Base-by-base conservation (phyloP, 176 grass and related monocot species). In the Triticum monococcum region DNA sequence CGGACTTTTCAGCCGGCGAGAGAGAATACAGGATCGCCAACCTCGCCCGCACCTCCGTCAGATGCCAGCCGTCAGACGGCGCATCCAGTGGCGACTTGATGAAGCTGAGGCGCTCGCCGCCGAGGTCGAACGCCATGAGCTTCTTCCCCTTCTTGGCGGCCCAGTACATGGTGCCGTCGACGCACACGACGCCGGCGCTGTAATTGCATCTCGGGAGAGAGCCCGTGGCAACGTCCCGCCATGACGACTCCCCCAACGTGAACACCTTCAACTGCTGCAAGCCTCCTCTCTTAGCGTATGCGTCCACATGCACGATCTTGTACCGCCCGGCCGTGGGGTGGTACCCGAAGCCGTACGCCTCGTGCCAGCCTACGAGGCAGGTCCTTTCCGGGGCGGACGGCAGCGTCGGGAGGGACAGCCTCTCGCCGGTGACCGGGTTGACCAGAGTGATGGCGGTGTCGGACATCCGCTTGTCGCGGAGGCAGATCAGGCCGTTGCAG, bases 341-440 rank as follows among this genome's bases (percentile, higher is more conserved):
- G 62, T 38, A 78, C 20, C 12, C 43, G 30, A 78, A 85, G 43
- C 62, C n/a, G 26, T 75, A 85, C 35, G 26, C 4, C 0, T 23
- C 7, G 57, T 77, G 18, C 26, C 1, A 20, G 17, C 13, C 5
- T 4, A 68, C 26, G 3, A 7, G 4, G 30, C 0, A 14, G 23
- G 12, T 33, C 52, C 48, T 50, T 3, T 0, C 31, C 8, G 65
- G 65, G 5, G 8, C 31, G 0, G 1, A 9, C 6, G 28, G 30
- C 43, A 9, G 12, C n/a, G 10, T 75, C 45, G 63, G 61, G 46
- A 78, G 3, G 8, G 45, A 1, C 31, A 31, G 46, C 48, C 36
- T 4, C 77, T 63, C 84, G 23, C 64, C 75, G 50, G 77, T 72
- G 25, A 22, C 65, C 11, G 77, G 85, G 50, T 80, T 85, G 13